phyloP scores from a whole-genome alignment of 2,329 filamentous ascomycete genomes.

The Pseudogymnoascus sp. region DNA sequence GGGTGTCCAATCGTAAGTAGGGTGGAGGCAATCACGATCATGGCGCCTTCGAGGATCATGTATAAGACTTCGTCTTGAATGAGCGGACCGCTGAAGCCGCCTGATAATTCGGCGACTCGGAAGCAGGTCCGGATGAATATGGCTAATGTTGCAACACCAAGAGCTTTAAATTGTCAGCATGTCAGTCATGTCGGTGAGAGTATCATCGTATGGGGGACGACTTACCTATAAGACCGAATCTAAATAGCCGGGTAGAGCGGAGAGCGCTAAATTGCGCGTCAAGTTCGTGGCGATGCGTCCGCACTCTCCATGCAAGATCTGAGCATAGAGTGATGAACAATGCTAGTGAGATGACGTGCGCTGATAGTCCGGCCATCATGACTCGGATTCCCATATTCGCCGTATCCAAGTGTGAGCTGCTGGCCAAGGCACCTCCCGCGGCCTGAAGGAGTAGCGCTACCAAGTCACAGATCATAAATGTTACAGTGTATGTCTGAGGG shows the following conservation, averaged over 20 bases:
- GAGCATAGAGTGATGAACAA: slow-evolving; percentile 36
- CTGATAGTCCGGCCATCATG: slow-evolving; percentile 41
- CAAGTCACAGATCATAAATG: slow-evolving; percentile 53
- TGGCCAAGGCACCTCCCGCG: slow-evolving; percentile 48
- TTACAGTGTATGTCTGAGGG: slow-evolving; percentile 46
- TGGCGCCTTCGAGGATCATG: slow-evolving; percentile 37
- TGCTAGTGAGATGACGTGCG: slow-evolving; percentile 39
- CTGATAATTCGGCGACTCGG: slow-evolving; percentile 47
- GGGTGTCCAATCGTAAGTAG: slow-evolving; percentile 28
- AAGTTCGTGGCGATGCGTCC: slow-evolving; percentile 13
- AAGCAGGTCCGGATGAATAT: slow-evolving; percentile 51
- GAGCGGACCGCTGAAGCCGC: slow-evolving; percentile 44
- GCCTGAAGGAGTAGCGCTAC: slow-evolving; percentile 51
- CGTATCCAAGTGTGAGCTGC: slow-evolving; percentile 25
- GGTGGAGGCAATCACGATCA: slow-evolving; percentile 28
- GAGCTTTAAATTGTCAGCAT: slow-evolving; percentile 23
- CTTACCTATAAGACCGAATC: neutral
- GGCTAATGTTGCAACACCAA: slow-evolving; percentile 42
- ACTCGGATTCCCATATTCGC: slow-evolving; percentile 25
- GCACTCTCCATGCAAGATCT: slow-evolving; percentile 30
- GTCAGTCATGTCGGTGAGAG: neutral
- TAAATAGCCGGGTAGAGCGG: neutral
- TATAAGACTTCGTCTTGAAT: slow-evolving; percentile 38
- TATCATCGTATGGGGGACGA: neutral
- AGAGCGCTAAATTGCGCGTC: slow-evolving; percentile 10